Conservation (phyloP, 805 yeast genomes). For the Yarrowia deformans region DNA sequence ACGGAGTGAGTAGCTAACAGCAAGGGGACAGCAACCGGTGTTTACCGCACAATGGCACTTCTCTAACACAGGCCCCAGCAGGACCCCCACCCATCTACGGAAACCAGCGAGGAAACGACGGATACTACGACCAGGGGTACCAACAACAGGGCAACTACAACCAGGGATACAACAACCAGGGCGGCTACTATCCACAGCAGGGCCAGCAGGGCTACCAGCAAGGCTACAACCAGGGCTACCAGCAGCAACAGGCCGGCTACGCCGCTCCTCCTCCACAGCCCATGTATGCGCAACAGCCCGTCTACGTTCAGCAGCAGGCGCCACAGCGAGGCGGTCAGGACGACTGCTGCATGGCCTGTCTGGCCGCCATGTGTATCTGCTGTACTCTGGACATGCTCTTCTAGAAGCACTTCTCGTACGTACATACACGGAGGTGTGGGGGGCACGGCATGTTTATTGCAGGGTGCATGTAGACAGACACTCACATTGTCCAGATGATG, state of each 20-base stretch:
- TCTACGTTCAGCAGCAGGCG: constrained; percentile 43
- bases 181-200: constrained; percentile 41
- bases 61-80: constrained; percentile 35
- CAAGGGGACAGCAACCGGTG: too few relatives aligned
- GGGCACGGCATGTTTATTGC: constrained; percentile 1
- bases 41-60: too few relatives aligned
- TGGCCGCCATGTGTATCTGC: constrained; percentile 46
- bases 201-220: constrained; percentile 40
- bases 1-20: constrained; percentile 27
- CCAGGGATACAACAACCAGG: constrained; percentile 34
- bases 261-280: constrained; percentile 42
- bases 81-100: constrained; percentile 38
- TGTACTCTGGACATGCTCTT: constrained; percentile 44
- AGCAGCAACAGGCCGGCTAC: constrained; percentile 39
- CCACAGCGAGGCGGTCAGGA: constrained; percentile 38
- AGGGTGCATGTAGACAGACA: constrained; percentile 15
- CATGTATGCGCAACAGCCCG: constrained; percentile 40
- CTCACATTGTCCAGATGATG: not conserved
- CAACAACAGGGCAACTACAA: constrained; percentile 39
- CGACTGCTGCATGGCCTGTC: constrained; percentile 42
- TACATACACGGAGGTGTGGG: not conserved
- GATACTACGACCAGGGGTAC: constrained; percentile 41
- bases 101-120: constrained; percentile 30
- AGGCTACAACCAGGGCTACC: constrained; percentile 39
- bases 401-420: constrained; percentile 26